Percentiles rank a stretch among this genome's conserved stretches.
Conservation (phyloP, 192 early-diverging fungal genomes). For the Coemansia sp. region DNA sequence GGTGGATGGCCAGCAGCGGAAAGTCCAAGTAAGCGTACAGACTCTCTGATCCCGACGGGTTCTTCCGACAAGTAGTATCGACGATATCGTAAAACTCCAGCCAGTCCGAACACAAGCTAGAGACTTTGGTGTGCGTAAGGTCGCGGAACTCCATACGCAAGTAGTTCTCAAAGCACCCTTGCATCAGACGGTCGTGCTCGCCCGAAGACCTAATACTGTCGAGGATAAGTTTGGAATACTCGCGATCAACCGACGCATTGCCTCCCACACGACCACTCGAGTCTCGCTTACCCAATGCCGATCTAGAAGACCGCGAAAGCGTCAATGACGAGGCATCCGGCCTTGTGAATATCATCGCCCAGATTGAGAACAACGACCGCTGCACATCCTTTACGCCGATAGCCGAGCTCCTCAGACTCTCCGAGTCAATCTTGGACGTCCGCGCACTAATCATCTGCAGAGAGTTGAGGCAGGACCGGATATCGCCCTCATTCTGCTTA, state of each 20-base stretch:
- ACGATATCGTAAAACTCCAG: slow-evolving; percentile 80
- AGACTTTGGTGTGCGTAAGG: slow-evolving; percentile 65
- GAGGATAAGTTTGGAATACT: slow-evolving; percentile 42
- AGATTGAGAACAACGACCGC: slow-evolving; percentile 76
- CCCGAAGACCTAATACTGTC: slow-evolving; percentile 60
- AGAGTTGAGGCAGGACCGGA: slow-evolving; percentile 87
- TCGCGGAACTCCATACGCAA: slow-evolving; percentile 80
- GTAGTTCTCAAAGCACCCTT: slow-evolving; percentile 95
- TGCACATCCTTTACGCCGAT: slow-evolving; percentile 84
- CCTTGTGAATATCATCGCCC: slow-evolving; percentile 77
- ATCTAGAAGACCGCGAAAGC: slow-evolving; percentile 6
- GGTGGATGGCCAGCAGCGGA: slow-evolving; percentile 74
- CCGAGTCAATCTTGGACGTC: slow-evolving; percentile 38
- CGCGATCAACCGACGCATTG: slow-evolving; percentile 12
- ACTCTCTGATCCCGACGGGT: slow-evolving; percentile 49
- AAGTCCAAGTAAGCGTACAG: slow-evolving; percentile 72
- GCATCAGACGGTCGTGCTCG: slow-evolving; percentile 87
- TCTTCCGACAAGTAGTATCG: slow-evolving; percentile 35
- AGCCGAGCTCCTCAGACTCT: slow-evolving; percentile 50
- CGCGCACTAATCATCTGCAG: slow-evolving; percentile 63
- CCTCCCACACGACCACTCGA: slow-evolving; percentile 1
- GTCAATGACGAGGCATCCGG: slow-evolving; percentile 28
- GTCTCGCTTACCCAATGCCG: slow-evolving; percentile 16
- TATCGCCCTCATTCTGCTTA: slow-evolving; percentile 82
- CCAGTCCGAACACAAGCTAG: slow-evolving; percentile 70